Evolutionary conservation across 2,329 filamentous ascomycete genomes (phyloP), one percentile per base, ranked within the genome.

Genomic region (Cyphellophora europaea): DNA sequence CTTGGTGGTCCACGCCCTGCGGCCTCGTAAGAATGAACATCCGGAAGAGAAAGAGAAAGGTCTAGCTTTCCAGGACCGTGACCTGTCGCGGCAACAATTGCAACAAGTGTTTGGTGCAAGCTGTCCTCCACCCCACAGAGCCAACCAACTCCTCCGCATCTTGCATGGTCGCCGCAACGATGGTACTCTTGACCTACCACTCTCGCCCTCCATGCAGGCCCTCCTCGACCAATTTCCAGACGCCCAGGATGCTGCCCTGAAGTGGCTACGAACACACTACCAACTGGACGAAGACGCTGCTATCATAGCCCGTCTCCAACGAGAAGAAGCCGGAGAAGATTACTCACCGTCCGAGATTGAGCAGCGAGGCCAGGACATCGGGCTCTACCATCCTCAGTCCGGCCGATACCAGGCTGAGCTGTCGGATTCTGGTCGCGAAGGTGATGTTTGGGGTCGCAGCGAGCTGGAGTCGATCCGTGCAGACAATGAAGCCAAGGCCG

Each of bases 221-320:
- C 40, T 49, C 10, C 47, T 58, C 13, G 19, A 28, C 5, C 29
- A 40, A 28, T 44, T 44, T 32, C 53, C 51, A 13, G 42, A 56
- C 16, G 43, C 52, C 13, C 52, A 56, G 19, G 49, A 63, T 6
- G 51, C 58, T 23, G 48, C 44, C 11, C 42, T 68, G 23, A 37
- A 53, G 27, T 68, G 61, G 56, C 50, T 68, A 5, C 60, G 65
- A 11, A 38, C 42, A 13, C 54, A 58, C 11, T 58, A 62, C 18
- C 61, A 63, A 0, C 37, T 67, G 10, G 64, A 68, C 15, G 65
- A 68, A 43, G 65, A 68, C 44, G 62, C 61, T 5, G 64, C 64
- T 3, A 66, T 68, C n/a, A 32, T 67, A 12, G 54, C 54, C 11
- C 58, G 65, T 2, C 58, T 68, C 18, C 48, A 51, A 15, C 36